A percentile compares a stretch with the other conserved stretches of the same genome.
Conservation (phyloP, 371 early-diverging fungal species). For the Caulochytrium protostelioides region DNA sequence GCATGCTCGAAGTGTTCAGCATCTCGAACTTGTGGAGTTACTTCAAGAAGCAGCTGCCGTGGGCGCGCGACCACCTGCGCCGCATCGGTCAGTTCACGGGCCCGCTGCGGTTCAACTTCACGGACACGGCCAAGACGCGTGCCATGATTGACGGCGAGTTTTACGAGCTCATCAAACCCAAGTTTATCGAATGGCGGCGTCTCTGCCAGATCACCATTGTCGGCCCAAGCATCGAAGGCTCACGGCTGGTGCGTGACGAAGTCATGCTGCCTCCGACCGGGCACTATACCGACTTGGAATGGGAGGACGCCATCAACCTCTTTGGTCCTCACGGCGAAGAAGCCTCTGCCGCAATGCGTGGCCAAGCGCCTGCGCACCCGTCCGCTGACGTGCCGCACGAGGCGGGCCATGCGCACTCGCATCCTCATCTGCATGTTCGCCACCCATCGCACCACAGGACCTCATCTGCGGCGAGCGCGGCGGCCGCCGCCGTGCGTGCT, state of each 20-base stretch:
- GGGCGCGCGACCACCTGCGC: constrained; percentile 6
- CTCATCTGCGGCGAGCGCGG: no score
- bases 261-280: no score
- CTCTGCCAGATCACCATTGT: constrained; percentile 34
- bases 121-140: constrained; percentile 19
- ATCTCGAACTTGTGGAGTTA: constrained; percentile 13
- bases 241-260: constrained; percentile 17
- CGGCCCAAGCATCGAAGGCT: constrained; percentile 16
- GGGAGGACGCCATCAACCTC: no score
- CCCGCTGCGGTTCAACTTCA: constrained; percentile 10
- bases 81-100: constrained; percentile 14
- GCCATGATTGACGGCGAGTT: constrained; percentile 47
- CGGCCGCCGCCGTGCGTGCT: no score
- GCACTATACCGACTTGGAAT: no score
- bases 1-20: constrained; percentile 16
- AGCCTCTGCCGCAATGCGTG: no score
- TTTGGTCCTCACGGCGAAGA: no score
- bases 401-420: no score
- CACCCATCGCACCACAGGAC: no score
- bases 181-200: constrained; percentile 20
- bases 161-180: constrained; percentile 30
- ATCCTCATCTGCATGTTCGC: no score
- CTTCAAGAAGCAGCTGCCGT: constrained; percentile 14
- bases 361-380: no score
- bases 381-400: no score